These are phyloP conservation scores for Paxillus rubicundulus DNA, from an alignment of 768 basidiomycete genomes.

Conservation along the genomic window DNA sequence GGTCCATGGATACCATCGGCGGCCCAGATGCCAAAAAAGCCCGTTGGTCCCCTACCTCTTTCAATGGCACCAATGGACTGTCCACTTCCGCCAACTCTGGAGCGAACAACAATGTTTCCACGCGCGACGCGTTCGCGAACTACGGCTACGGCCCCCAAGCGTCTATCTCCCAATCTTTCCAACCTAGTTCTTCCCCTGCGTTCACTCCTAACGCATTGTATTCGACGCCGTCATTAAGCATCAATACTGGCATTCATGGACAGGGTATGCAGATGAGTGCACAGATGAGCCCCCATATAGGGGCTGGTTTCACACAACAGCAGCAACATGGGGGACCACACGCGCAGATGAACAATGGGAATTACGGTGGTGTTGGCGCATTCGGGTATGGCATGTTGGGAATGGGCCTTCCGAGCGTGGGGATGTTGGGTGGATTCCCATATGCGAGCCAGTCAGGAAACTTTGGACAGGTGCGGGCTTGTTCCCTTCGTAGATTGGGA, in stretches of 20 bases:
- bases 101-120: constrained; percentile 32
- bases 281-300: constrained; percentile 70
- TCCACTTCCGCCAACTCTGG: constrained; percentile 36
- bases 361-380: constrained; percentile 48
- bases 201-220: constrained; percentile 64
- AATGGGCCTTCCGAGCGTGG: constrained; percentile 76
- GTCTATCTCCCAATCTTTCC: constrained; percentile 55
- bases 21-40: constrained; percentile 88
- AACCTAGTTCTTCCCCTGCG: constrained; percentile 41
- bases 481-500: neutral
- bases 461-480: constrained; percentile 56
- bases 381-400: constrained; percentile 75
- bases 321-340: constrained; percentile 32
- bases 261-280: constrained; percentile 44
- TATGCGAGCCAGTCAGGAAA: constrained; percentile 70
- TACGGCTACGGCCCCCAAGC: constrained; percentile 84
- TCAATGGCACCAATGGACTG: constrained; percentile 37
- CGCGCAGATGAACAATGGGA: constrained; percentile 46
- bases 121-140: constrained; percentile 77
- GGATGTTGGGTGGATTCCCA: constrained; percentile 69
- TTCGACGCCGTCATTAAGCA: constrained; percentile 66
- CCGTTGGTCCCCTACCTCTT: constrained; percentile 77
- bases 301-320: constrained; percentile 50
- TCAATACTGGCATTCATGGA: constrained; percentile 57
- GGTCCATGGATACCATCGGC: constrained; percentile 80